Evolutionary conservation across 768 basidiomycete genomes (phyloP).

Genomic region (Podaxis sp.): DNA sequence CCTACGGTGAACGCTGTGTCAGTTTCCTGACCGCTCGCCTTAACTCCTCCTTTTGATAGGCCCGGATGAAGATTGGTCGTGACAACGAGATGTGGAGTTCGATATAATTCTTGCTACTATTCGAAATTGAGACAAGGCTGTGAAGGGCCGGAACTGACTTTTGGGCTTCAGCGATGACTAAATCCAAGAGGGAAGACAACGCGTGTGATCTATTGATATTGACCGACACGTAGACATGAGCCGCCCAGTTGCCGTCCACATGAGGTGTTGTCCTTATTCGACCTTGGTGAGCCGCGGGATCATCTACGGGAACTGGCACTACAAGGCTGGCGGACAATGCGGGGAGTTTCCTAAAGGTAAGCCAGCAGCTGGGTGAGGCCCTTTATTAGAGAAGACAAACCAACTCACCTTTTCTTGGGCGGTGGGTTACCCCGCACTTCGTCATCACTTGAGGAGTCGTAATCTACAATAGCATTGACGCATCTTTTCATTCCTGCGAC

Average conservation of each 20-base stretch:
- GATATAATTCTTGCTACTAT: conserved; percentile 29
- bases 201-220: conserved; percentile 37
- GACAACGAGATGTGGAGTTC: conserved; percentile 87
- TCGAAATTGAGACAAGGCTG: conserved; percentile 18
- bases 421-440: conserved; percentile 17
- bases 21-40: conserved; percentile 56
- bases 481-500: conserved; percentile 34
- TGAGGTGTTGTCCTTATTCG: conserved; percentile 72
- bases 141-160: conserved; percentile 42
- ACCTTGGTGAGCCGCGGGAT: conserved; percentile 84
- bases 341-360: conserved; percentile 56
- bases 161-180: conserved; percentile 44
- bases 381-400: not conserved
- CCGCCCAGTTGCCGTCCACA: conserved; percentile 82
- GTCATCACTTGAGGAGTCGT: conserved; percentile 50
- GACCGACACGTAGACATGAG: conserved; percentile 76
- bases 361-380: not conserved
- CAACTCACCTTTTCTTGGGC: conserved; percentile 42
- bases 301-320: conserved; percentile 53
- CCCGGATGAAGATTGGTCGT: conserved; percentile 74
- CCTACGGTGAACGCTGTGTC: conserved; percentile 50
- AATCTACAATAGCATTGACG: conserved; percentile 39
- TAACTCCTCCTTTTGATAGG: conserved; percentile 76
- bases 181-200: conserved; percentile 45
- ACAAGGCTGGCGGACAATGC: conserved; percentile 49